Evolutionary conservation across 345 rosid species (phyloP).

Genomic region (Cardamine chenopodiifolia): DNA sequence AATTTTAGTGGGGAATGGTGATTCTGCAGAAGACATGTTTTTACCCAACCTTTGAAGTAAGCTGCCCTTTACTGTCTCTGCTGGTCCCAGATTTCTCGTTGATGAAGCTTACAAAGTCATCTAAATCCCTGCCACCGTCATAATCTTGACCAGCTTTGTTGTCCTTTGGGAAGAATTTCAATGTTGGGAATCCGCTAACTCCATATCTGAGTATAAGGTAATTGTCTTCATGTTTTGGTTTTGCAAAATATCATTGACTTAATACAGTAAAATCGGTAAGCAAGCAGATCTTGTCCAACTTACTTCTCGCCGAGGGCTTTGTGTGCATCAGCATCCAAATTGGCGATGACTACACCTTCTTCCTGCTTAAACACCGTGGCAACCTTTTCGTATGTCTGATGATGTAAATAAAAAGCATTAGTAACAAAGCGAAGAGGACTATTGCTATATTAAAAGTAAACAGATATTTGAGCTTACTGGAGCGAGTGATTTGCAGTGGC

Average conservation of each 20-base stretch:
- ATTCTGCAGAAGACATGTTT: conserved; percentile 1
- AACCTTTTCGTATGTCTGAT: conserved; percentile 85
- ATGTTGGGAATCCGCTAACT: conserved; percentile 89
- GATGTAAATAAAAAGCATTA: conserved; percentile 16
- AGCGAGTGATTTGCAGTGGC: conserved; percentile 96
- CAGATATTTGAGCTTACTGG: conserved; percentile 62
- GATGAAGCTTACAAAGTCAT: conserved; percentile 82
- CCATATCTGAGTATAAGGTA: conserved; percentile 58
- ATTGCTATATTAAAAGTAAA: neutral
- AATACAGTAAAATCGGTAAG: neutral
- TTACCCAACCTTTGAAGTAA: conserved; percentile 67
- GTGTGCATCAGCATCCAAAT: conserved; percentile 88
- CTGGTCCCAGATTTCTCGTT: conserved; percentile 83
- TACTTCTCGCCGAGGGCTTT: conserved; percentile 82
- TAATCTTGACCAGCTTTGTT: conserved; percentile 96
- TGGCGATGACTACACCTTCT: conserved; percentile 84
- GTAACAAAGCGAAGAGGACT: neutral
- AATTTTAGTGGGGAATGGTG: neutral
- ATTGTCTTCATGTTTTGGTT: neutral
- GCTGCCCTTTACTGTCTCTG: conserved; percentile 87
- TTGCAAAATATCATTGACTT: neutral
- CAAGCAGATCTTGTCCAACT: conserved; percentile 26
- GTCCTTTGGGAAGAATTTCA: conserved; percentile 87
- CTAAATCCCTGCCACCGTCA: conserved; percentile 87
- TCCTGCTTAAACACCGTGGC: conserved; percentile 80